Conservation (phyloP, 2,329 filamentous ascomycete species). For the Herpotrichia juniperi region DNA sequence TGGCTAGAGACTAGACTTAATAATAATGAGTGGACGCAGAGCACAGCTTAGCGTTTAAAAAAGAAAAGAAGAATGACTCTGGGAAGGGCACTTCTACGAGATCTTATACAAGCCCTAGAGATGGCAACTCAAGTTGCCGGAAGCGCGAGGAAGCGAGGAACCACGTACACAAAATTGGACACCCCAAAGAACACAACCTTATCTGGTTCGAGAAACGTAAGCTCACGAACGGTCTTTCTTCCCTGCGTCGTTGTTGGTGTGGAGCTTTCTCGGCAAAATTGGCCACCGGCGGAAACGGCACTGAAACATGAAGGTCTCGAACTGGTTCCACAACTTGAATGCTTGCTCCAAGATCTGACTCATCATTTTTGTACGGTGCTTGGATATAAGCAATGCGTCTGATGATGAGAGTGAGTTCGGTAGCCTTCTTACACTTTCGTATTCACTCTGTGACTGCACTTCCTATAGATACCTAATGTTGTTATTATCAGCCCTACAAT, state of each 20-base stretch:
- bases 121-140: not conserved
- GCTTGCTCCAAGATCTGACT: too few species aligned
- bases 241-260: not conserved
- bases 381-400: too few species aligned
- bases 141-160: not conserved
- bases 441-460: too few species aligned
- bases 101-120: not conserved
- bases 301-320: not conserved
- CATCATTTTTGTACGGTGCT: too few species aligned
- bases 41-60: not conserved
- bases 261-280: not conserved
- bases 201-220: not conserved
- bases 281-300: not conserved
- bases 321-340: not conserved
- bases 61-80: not conserved
- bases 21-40: not conserved
- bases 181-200: too few species aligned
- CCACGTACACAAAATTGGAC: not conserved
- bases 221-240: not conserved
- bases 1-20: not conserved
- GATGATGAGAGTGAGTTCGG: too few species aligned
- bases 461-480: too few species aligned
- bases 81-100: not conserved
- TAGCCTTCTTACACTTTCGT: too few species aligned
- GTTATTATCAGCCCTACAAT: too few species aligned